phyloP scores from a whole-genome alignment of 139 green algal genomes.

The Microglena sp. region DNA sequence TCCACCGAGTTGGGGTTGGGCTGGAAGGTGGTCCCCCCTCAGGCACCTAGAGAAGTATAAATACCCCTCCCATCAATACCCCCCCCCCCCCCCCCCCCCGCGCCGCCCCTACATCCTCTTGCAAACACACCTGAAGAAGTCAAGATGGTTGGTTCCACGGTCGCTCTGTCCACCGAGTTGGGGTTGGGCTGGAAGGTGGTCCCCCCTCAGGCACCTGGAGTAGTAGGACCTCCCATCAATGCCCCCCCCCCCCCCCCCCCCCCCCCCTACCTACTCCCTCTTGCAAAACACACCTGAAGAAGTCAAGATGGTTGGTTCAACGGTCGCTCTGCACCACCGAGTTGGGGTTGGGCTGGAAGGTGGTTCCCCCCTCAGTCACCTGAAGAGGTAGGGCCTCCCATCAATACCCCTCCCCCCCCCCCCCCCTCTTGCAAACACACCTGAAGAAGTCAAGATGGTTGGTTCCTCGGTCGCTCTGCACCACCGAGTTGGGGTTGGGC shows the following conservation, averaged over 20 bases:
- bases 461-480: slow-evolving; percentile 77
- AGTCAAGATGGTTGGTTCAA: slow-evolving; percentile 86
- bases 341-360: slow-evolving; percentile 97
- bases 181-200: slow-evolving; percentile 95
- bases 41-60: slow-evolving; percentile 54
- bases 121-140: slow-evolving; percentile 88
- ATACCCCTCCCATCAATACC: no score
- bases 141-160: slow-evolving; percentile 80
- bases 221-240: no score
- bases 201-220: slow-evolving; percentile 65
- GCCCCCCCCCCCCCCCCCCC: no score
- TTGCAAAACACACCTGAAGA: slow-evolving; percentile 83
- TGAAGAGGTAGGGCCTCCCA: no score
- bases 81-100: no score
- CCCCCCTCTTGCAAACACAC: no score
- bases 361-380: slow-evolving; percentile 68
- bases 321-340: slow-evolving; percentile 72
- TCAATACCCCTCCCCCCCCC: no score
- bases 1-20: slow-evolving; percentile 83
- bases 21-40: slow-evolving; percentile 90
- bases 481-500: slow-evolving; percentile 85
- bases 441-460: slow-evolving; percentile 95
- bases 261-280: no score
- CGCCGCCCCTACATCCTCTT: no score
- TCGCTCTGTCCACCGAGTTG: slow-evolving; percentile 78